A percentile compares a stretch with the other conserved stretches of the same genome.
Conservation (phyloP, 140 eudicot species). For the Oenanthe javanica region DNA sequence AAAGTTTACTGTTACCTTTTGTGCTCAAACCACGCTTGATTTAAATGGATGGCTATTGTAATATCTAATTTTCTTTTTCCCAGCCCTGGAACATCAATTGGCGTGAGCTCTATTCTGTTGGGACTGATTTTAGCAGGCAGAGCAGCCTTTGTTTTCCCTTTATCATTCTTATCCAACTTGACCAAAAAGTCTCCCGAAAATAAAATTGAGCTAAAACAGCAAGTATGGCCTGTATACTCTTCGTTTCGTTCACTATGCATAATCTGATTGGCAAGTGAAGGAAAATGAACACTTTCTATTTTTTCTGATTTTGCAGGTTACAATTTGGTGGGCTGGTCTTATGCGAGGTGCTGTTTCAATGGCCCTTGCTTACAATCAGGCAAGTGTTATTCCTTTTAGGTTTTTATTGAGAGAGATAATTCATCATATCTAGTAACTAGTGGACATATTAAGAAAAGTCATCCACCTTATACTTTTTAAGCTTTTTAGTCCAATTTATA, state of each 20-base stretch:
- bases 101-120: constrained; percentile 66
- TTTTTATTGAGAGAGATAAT: background rate
- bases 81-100: constrained; percentile 73
- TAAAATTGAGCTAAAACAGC: constrained; percentile 57
- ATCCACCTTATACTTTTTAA: background rate
- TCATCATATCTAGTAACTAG: background rate
- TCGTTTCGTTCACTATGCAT: background rate
- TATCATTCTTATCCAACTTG: constrained; percentile 74
- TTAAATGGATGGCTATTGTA: constrained; percentile 6
- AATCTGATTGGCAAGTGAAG: background rate
- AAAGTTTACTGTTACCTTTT: background rate
- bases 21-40: background rate
- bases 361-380: constrained; percentile 93
- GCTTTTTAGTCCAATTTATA: background rate
- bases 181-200: constrained; percentile 50
- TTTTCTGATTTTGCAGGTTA: constrained; percentile 35
- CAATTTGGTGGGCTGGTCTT: constrained; percentile 98
- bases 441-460: background rate
- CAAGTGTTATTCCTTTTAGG: constrained; percentile 2
- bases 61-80: background rate
- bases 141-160: constrained; percentile 85
- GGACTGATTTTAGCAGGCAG: constrained; percentile 76
- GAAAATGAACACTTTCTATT: background rate
- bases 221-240: constrained; percentile 38
- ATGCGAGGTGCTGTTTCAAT: constrained; percentile 97